phyloP scores from a whole-genome alignment of 139 green algal species.

The Picochlorum sp. region DNA sequence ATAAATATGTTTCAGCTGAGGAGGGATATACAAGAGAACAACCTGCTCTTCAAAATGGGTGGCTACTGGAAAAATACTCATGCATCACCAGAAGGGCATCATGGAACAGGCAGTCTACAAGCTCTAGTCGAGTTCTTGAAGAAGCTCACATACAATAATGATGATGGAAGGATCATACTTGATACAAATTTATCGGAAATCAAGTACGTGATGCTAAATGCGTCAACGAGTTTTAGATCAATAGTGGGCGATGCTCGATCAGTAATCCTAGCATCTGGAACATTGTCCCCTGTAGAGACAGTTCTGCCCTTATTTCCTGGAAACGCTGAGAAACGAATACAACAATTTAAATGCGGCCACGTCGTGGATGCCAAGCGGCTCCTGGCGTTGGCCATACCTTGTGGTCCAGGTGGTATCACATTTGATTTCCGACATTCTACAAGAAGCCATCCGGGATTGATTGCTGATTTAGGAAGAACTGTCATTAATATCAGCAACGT shows the following conservation, averaged over 20 bases:
- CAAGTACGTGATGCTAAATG: conserved; percentile 85
- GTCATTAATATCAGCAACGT: conserved; percentile 55
- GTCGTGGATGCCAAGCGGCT: conserved; percentile 51
- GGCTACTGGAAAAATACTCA: conserved; percentile 19
- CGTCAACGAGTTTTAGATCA: conserved; percentile 65
- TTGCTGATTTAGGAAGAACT: conserved; percentile 66
- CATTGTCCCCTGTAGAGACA: conserved; percentile 62
- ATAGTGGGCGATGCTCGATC: conserved; percentile 41
- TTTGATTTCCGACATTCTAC: conserved; percentile 57
- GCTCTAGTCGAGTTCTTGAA: conserved; percentile 61
- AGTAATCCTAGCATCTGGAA: conserved; percentile 87
- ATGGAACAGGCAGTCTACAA: conserved; percentile 39
- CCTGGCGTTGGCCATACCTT: conserved; percentile 21
- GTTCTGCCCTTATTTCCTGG: conserved; percentile 53
- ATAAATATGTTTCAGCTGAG: conserved; percentile 87
- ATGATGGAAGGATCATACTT: conserved; percentile 78
- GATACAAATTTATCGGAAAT: conserved; percentile 26
- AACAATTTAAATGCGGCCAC: conserved; percentile 79
- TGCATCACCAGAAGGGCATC: conserved; percentile 8
- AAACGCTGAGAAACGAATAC: conserved; percentile 22
- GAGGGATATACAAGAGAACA: conserved; percentile 60
- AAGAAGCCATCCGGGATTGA: conserved; percentile 21
- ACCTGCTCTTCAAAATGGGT: conserved; percentile 78
- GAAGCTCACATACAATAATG: conserved; percentile 67
- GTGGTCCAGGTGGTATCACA: conserved; percentile 45